Evolutionary conservation across 2,329 filamentous ascomycete species (phyloP).

Genomic region (Colletotrichum musae): DNA sequence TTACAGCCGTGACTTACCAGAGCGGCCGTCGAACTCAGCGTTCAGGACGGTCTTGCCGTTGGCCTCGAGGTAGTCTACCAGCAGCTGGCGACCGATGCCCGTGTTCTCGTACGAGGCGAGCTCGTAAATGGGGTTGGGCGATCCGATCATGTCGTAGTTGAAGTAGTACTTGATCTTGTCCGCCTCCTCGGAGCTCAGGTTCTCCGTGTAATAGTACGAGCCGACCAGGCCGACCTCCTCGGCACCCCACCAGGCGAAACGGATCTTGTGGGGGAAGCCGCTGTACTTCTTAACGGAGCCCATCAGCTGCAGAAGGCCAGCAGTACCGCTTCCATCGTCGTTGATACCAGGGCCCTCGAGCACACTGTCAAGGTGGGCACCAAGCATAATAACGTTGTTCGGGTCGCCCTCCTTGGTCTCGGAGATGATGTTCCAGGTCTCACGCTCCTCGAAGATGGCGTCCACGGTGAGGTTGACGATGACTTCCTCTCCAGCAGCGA

Average conservation of each 20-base stretch:
- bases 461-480: constrained; percentile 54
- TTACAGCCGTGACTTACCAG: constrained; percentile 14
- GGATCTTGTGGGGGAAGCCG: constrained; percentile 58
- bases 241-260: constrained; percentile 59
- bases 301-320: constrained; percentile 54
- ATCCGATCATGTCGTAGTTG: constrained; percentile 79
- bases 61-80: constrained; percentile 52
- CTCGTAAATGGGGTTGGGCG: constrained; percentile 52
- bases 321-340: constrained; percentile 57
- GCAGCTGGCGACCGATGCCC: constrained; percentile 51
- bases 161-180: constrained; percentile 76
- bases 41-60: constrained; percentile 51
- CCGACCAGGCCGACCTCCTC: constrained; percentile 60
- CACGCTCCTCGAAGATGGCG: constrained; percentile 52
- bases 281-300: constrained; percentile 53
- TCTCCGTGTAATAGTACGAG: constrained; percentile 56
- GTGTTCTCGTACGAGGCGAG: constrained; percentile 54
- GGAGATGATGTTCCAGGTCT: constrained; percentile 57
- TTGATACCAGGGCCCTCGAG: constrained; percentile 57
- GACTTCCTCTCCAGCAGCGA: constrained; percentile 52
- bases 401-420: constrained; percentile 60
- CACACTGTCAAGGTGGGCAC: constrained; percentile 58
- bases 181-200: constrained; percentile 53
- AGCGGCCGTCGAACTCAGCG: constrained; percentile 53
- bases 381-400: constrained; percentile 58